Evolutionary conservation across 495 filamentous ascomycete genomes (phyloP).

Genomic region (Tuber calosporum): DNA sequence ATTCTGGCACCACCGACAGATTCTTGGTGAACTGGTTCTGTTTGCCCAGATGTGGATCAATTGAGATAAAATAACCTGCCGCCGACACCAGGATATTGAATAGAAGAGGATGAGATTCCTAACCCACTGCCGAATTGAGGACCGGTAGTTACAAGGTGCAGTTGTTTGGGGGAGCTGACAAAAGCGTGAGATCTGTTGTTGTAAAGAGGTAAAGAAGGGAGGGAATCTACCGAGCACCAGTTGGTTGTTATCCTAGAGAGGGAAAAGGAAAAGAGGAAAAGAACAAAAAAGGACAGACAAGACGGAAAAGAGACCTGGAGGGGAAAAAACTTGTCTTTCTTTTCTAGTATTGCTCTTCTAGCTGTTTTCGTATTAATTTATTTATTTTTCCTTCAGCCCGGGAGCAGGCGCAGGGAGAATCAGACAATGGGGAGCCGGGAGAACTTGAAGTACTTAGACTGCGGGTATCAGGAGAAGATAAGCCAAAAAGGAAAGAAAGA

Average conservation of each 20-base stretch:
- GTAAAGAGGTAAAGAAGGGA: not conserved
- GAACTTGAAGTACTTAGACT: not conserved
- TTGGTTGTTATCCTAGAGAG: not conserved
- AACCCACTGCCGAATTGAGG: not conserved
- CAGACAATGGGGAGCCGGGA: not conserved
- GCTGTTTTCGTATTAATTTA: not conserved
- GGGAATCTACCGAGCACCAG: not conserved
- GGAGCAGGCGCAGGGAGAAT: not conserved
- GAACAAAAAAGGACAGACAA: not conserved
- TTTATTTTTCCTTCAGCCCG: not conserved
- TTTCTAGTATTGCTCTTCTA: not conserved
- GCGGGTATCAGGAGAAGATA: not conserved
- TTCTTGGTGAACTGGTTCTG: not conserved
- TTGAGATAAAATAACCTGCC: not conserved
- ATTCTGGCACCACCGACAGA: too few relatives aligned
- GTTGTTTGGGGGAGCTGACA: not conserved
- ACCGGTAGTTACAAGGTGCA: not conserved
- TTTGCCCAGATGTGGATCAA: constrained; percentile 4
- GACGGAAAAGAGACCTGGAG: too few relatives aligned
- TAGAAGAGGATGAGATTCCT: not conserved
- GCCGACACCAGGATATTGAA: not conserved
- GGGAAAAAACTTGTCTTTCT: not conserved
- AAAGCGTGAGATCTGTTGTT: not conserved
- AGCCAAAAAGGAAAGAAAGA: not conserved
- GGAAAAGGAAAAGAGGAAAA: not conserved